Base-by-base conservation (phyloP, 179 eudicot species). In the Beta macrorhiza region DNA sequence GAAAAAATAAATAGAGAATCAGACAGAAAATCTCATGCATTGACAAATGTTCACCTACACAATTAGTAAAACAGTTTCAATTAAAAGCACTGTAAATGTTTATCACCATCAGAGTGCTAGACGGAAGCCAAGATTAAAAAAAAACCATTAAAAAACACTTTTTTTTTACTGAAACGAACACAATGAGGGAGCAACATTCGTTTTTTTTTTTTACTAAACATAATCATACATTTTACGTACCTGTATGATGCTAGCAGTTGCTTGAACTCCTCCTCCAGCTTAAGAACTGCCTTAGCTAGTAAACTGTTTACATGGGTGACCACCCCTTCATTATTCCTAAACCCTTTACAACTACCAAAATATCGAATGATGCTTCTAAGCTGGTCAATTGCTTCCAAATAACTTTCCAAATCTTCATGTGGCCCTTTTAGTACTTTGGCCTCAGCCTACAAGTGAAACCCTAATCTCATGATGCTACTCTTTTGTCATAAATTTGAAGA, bases 191-290 rank as follows among this genome's bases (percentile, higher is more conserved):
- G 76, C 51, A 76, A 75, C 42, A 42, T 32, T 22, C 11, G 25
- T 67, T 67, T 76, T 73, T 8, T 42, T 72, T 14, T 45, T 52
- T 19, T 5, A 47, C 15, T 59, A 76, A 17, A 72, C 17, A 10
- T 74, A 32, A 79, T 56, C 19, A 57, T 79, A 17, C 29, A 19
- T 61, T 2, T 20, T 64, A 79, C 73, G 70, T 83, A 96, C 99
- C 99, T 94, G 87, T 96, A 92, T 53, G 90, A 85, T 72, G 87
- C 83, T 61, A 96, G 84, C 63, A 94, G 89, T 80, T 91, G 96
- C 79, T 87, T 96, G 86, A 91, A 96, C 86, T 96, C 98, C 76
- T 96, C 98, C 89, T 94, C 99, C 82, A 96, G 94, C 91, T 96
- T 96, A 65, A 90, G 91, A 82, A 94, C 93, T 56, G 99, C 98